Percentiles rank a stretch among this genome's conserved stretches.
These are phyloP conservation scores for Lachnellula willkommii DNA, from an alignment of 2,329 filamentous ascomycete genomes.

Conservation along the genomic window DNA sequence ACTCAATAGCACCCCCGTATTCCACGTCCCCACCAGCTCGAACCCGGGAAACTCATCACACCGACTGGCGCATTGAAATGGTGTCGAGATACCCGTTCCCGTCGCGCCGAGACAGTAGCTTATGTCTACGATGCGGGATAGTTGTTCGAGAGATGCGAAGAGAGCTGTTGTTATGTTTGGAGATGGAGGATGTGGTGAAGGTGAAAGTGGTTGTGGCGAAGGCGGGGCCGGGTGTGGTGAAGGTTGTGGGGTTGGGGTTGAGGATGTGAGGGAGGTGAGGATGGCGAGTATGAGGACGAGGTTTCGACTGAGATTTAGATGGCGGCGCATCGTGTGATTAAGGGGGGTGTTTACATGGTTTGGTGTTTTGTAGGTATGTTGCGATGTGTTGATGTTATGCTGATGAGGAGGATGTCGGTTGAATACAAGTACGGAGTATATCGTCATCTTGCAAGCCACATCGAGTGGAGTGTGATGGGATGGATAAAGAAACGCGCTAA, in stretches of 20 bases:
- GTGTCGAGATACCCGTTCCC: conserved; percentile 72
- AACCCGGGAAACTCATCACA: conserved; percentile 79
- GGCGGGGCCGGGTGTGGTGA: neutral
- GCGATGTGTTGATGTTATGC: neutral
- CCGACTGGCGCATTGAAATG: conserved; percentile 79
- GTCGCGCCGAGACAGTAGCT: conserved; percentile 86
- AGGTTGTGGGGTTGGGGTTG: conserved; percentile 18
- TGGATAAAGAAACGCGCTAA: neutral
- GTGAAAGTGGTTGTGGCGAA: neutral
- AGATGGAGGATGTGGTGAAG: neutral
- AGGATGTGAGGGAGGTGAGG: neutral
- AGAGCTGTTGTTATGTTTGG: conserved; percentile 53
- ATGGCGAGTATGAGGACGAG: conserved; percentile 2
- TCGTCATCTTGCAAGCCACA: no score
- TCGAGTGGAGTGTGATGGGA: no score
- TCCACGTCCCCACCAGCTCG: conserved; percentile 77
- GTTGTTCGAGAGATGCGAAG: conserved; percentile 78
- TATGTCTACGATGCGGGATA: conserved; percentile 89
- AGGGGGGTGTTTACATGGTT: conserved; percentile 20
- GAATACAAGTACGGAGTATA: no score
- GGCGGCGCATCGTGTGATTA: conserved; percentile 21
- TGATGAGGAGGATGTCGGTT: no score
- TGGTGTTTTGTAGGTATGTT: neutral
- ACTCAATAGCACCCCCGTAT: conserved; percentile 77
- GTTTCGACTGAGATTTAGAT: conserved; percentile 13